Percentiles rank a stretch among this genome's conserved stretches.
Evolutionary conservation across 2,329 filamentous ascomycete species (phyloP).

Genomic region (Raffaelea albimanens): DNA sequence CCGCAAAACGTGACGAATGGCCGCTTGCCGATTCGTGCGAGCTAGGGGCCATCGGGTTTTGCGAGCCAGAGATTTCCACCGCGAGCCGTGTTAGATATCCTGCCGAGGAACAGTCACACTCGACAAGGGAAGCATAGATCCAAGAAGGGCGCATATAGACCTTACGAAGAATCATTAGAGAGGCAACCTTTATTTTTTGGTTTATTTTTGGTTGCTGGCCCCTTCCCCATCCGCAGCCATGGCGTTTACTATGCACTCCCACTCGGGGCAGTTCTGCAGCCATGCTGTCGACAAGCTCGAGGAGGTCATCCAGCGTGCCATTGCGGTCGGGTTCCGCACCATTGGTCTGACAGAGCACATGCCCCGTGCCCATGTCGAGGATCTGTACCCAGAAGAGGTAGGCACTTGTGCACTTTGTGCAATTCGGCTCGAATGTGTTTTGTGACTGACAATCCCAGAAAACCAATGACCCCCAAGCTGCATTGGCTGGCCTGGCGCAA

Average conservation of each 20-base stretch:
- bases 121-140: no score
- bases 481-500: constrained; percentile 37
- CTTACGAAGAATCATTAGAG: no score
- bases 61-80: no score
- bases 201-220: no score
- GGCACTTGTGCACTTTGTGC: constrained; percentile 8
- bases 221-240: constrained; percentile 34
- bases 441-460: constrained; percentile 26
- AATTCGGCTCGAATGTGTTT: background rate
- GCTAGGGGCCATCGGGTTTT: background rate
- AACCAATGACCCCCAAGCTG: constrained; percentile 37
- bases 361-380: constrained; percentile 61
- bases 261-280: constrained; percentile 94
- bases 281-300: constrained; percentile 84
- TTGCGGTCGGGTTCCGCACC: constrained; percentile 66
- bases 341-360: constrained; percentile 94
- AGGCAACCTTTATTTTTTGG: no score
- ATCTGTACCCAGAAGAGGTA: constrained; percentile 91
- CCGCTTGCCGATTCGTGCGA: constrained; percentile 8
- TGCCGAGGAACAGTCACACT: no score
- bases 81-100: no score
- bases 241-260: constrained; percentile 97
- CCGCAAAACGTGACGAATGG: constrained; percentile 9
- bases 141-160: no score
- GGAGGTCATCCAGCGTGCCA: constrained; percentile 70